A percentile compares a stretch with the other conserved stretches of the same genome.
Conservation (phyloP, 495 filamentous ascomycete species). For the Endocarpon pusillum region DNA sequence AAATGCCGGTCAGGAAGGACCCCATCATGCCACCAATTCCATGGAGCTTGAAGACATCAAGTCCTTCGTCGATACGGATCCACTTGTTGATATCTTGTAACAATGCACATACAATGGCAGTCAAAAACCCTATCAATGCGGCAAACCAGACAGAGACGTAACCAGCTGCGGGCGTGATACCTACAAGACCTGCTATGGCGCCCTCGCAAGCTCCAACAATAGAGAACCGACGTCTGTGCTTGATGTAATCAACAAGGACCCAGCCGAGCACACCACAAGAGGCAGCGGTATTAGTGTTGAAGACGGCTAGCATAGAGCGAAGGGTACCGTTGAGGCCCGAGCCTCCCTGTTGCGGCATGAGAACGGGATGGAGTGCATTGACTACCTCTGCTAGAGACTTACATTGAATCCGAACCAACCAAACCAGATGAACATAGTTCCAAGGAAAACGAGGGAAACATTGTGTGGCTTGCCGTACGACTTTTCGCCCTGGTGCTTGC, state of each 20-base stretch:
- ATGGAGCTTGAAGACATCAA: constrained; percentile 49
- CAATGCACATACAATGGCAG: constrained; percentile 31
- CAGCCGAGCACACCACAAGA: constrained; percentile 40
- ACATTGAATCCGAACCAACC: constrained; percentile 46
- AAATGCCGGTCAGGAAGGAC: constrained; percentile 43
- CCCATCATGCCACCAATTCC: constrained; percentile 44
- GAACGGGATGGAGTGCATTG: not conserved
- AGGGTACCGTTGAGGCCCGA: constrained; percentile 38
- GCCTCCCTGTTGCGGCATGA: constrained; percentile 24
- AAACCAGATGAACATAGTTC: constrained; percentile 42
- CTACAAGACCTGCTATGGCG: constrained; percentile 45
- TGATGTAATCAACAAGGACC: constrained; percentile 40
- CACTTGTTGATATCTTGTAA: constrained; percentile 37
- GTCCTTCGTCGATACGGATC: constrained; percentile 41
- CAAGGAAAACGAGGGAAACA: constrained; percentile 37
- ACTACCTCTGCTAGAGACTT: constrained; percentile 2
- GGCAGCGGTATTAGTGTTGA: constrained; percentile 46
- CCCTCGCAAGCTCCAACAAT: constrained; percentile 44
- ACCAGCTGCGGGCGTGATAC: constrained; percentile 46
- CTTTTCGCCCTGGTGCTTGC: constrained; percentile 25
- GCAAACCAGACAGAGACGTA: constrained; percentile 40
- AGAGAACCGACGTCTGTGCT: constrained; percentile 35
- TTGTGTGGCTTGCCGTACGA: constrained; percentile 35
- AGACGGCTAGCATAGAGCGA: constrained; percentile 37
- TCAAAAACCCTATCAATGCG: constrained; percentile 41